These are phyloP conservation scores for Lactuca sativa DNA, from an alignment of 129 eudicot genomes.

Conservation along the genomic window DNA sequence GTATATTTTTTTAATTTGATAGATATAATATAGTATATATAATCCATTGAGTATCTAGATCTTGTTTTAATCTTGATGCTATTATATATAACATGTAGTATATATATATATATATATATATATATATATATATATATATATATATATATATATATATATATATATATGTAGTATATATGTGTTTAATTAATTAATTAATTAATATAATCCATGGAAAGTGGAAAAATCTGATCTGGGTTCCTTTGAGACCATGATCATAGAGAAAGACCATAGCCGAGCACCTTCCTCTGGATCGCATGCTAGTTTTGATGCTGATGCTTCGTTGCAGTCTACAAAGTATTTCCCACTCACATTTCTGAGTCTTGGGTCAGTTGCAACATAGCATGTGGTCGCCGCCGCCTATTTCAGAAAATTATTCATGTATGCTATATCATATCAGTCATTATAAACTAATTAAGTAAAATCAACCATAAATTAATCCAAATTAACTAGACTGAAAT, in stretches of 20 bases:
- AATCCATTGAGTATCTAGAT: slow-evolving; percentile 17
- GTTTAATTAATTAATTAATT: slow-evolving; percentile 4
- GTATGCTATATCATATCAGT: no score
- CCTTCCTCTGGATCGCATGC: slow-evolving; percentile 62
- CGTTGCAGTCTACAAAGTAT: slow-evolving; percentile 80
- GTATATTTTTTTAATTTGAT: slow-evolving; percentile 14
- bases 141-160: no score
- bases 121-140: no score
- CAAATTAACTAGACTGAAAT: no score
- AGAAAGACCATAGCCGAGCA: slow-evolving; percentile 60
- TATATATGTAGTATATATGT: not conserved
- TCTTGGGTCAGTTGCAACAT: slow-evolving; percentile 74
- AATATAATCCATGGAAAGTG: slow-evolving; percentile 33
- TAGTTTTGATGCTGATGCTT: slow-evolving; percentile 57
- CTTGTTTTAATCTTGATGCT: slow-evolving; percentile 15
- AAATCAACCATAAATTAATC: no score
- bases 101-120: no score
- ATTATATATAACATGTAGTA: slow-evolving; percentile 16
- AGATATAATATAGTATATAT: not conserved
- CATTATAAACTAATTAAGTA: no score
- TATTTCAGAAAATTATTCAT: slow-evolving; percentile 10
- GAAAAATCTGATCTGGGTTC: slow-evolving; percentile 26
- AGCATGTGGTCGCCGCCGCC: slow-evolving; percentile 97
- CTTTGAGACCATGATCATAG: slow-evolving; percentile 54
- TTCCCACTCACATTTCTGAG: slow-evolving; percentile 56